Conservation (phyloP, 176 grass and related monocot species). For the Oryza meridionalis region DNA sequence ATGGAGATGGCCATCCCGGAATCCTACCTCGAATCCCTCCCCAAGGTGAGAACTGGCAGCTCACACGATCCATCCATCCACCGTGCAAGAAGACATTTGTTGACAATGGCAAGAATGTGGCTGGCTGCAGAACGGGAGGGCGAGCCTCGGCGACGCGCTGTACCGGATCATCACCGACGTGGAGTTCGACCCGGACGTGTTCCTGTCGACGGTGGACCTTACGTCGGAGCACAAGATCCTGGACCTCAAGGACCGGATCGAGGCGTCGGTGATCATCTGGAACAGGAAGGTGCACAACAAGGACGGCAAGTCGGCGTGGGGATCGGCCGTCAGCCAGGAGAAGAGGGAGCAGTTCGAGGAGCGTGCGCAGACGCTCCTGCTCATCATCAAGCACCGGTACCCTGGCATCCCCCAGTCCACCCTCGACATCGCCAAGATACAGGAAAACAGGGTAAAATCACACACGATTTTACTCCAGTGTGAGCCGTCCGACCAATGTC, state of each 20-base stretch:
- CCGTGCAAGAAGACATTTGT: background rate
- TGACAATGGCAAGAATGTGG: background rate
- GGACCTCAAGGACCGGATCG: slow-evolving; percentile 95
- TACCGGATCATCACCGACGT: slow-evolving; percentile 92
- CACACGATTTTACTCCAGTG: background rate
- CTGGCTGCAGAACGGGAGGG: slow-evolving; percentile 68
- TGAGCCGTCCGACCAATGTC: background rate
- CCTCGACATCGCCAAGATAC: slow-evolving; percentile 95
- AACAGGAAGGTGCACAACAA: slow-evolving; percentile 97
- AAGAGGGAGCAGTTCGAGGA: slow-evolving; percentile 99
- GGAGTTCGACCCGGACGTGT: slow-evolving; percentile 84
- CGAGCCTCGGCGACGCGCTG: slow-evolving; percentile 83
- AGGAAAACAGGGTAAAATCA: slow-evolving; percentile 72
- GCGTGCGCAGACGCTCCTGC: slow-evolving; percentile 86
- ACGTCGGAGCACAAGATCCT: slow-evolving; percentile 95
- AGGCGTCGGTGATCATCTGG: slow-evolving; percentile 99
- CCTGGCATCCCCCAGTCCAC: slow-evolving; percentile 87
- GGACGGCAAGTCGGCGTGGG: slow-evolving; percentile 87
- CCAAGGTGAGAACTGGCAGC: slow-evolving; percentile 54
- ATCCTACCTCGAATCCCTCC: slow-evolving; percentile 74
- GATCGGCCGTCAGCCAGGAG: slow-evolving; percentile 80
- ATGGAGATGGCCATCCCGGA: slow-evolving; percentile 94
- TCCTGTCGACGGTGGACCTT: slow-evolving; percentile 80
- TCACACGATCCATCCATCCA: background rate
- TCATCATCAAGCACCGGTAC: slow-evolving; percentile 94